phyloP scores from a whole-genome alignment of 202 grass and related monocot genomes.

The Carex arenaria region DNA sequence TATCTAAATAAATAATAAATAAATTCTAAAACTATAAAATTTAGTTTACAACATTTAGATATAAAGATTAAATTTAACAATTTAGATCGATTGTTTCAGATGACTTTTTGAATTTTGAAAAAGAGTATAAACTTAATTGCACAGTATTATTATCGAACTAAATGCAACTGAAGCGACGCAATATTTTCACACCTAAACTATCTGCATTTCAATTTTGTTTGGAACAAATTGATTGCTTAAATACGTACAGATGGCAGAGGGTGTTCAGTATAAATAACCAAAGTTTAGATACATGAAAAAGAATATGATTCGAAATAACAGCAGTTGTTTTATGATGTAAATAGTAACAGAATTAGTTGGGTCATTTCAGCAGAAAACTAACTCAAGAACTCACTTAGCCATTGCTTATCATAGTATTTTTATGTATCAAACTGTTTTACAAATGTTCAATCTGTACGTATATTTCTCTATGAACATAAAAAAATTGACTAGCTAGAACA shows the following conservation, averaged over 20 bases:
- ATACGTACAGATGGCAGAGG: neutral
- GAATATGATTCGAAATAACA: neutral
- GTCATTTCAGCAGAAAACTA: neutral
- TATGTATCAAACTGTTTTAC: neutral
- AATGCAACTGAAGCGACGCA: neutral
- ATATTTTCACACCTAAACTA: too few relatives aligned
- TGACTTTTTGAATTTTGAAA: too few relatives aligned
- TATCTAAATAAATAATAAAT: too few relatives aligned
- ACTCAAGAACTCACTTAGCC: neutral
- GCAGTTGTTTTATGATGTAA: neutral
- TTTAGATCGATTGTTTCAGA: too few relatives aligned
- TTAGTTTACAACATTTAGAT: too few relatives aligned
- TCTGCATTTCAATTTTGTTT: neutral
- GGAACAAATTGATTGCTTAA: neutral
- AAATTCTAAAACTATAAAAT: too few relatives aligned
- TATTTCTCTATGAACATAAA: constrained; percentile 11
- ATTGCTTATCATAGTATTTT: neutral
- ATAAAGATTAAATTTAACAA: too few relatives aligned
- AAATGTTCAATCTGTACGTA: neutral
- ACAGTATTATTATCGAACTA: too few relatives aligned
- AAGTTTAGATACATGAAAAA: neutral
- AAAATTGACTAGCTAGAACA: neutral
- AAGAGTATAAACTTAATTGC: too few relatives aligned
- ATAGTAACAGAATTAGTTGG: neutral
- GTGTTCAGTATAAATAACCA: neutral